Percentiles rank a stretch among this genome's conserved stretches.
Conservation (phyloP, 179 eudicot genomes). For the Spinacia oleracea region DNA sequence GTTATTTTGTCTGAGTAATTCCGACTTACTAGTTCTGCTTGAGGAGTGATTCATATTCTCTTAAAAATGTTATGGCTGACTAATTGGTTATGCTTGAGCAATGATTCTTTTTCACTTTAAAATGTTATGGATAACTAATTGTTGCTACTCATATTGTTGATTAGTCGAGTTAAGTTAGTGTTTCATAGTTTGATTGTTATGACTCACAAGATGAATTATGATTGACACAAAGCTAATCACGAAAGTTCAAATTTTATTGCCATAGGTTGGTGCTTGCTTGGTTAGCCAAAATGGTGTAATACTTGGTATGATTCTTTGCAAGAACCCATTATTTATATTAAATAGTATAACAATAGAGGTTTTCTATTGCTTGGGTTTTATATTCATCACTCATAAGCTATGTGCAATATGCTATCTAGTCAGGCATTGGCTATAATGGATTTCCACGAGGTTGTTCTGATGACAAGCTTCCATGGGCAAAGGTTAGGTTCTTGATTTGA, state of each 20-base stretch:
- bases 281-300: slow-evolving; percentile 85
- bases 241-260: not conserved
- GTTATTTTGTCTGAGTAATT: no score
- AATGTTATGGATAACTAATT: not conserved
- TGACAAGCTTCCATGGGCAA: slow-evolving; percentile 95
- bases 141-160: not conserved
- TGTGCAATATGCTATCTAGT: slow-evolving; percentile 18
- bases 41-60: not conserved
- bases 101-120: no score
- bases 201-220: not conserved
- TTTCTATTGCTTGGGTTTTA: not conserved
- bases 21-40: not conserved
- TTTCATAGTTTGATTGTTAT: no score
- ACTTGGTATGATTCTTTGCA: slow-evolving; percentile 57
- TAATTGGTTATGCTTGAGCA: not conserved
- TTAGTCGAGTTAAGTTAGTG: not conserved
- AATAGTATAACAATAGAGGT: not conserved
- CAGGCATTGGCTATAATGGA: slow-evolving; percentile 97
- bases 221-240: not conserved
- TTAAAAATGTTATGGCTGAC: not conserved
- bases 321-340: not conserved
- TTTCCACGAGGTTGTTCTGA: slow-evolving; percentile 96
- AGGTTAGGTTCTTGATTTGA: slow-evolving; percentile 45
- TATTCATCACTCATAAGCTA: not conserved
- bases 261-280: slow-evolving; percentile 91